phyloP scores from a whole-genome alignment of 345 rosid species.

The Gossypium turneri region DNA sequence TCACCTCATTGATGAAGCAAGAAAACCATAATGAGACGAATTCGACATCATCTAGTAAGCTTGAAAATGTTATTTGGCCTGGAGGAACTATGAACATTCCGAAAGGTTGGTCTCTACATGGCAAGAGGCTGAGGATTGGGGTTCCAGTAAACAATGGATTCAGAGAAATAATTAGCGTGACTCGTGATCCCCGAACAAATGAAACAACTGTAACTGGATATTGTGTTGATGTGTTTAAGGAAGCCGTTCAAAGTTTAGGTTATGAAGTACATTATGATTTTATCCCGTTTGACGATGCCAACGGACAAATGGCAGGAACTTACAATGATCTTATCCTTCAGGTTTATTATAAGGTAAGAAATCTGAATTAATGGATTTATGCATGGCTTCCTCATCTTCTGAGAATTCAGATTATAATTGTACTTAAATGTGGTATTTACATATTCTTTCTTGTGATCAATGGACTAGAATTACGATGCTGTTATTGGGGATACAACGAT shows the following conservation, averaged over 20 bases:
- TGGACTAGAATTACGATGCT: conserved; percentile 17
- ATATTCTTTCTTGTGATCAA: background rate
- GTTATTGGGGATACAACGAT: conserved; percentile 27
- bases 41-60: background rate
- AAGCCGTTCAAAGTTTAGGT: conserved; percentile 13
- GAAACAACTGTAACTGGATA: conserved; percentile 19
- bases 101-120: background rate
- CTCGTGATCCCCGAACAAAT: conserved; percentile 14
- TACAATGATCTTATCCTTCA: conserved; percentile 27
- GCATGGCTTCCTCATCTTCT: background rate
- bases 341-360: conserved; percentile 30
- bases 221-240: conserved; percentile 35
- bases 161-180: conserved; percentile 15
- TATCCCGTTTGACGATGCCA: background rate
- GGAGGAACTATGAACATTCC: conserved; percentile 32
- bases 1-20: background rate
- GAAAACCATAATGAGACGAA: background rate
- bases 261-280: conserved; percentile 18
- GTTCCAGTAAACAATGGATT: conserved; percentile 33
- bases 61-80: conserved; percentile 30
- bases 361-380: background rate
- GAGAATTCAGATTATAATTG: background rate
- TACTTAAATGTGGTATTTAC: background rate
- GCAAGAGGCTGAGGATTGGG: conserved; percentile 25
- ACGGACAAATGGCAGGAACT: background rate